phyloP scores from a whole-genome alignment of 495 filamentous ascomycete species.

The Cercophora scortea region DNA sequence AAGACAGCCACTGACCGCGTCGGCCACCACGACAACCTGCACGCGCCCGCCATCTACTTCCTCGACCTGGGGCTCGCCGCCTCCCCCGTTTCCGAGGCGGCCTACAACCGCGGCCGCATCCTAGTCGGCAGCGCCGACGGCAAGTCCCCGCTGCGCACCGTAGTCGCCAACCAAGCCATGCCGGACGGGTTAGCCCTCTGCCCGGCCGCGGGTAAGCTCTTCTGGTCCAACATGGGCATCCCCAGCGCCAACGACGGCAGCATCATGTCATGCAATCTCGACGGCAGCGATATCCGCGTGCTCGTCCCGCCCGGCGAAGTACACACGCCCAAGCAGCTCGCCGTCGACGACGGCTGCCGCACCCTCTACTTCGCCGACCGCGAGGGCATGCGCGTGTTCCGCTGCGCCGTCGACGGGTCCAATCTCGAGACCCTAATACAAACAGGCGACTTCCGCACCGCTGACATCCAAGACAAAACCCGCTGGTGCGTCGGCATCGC shows the following conservation, averaged over 20 bases:
- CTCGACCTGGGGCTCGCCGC: conserved; percentile 16
- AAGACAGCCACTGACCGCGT: conserved; percentile 10
- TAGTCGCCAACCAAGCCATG: conserved; percentile 15
- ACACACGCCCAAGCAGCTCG: conserved; percentile 50
- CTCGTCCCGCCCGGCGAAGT: conserved; percentile 28
- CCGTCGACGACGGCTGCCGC: conserved; percentile 17
- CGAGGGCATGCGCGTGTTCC: conserved; percentile 42
- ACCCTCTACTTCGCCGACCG: conserved; percentile 48
- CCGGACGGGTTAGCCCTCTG: conserved; percentile 44
- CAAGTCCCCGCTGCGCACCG: conserved; percentile 9
- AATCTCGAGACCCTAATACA: conserved; percentile 35
- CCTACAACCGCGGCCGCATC: conserved; percentile 14
- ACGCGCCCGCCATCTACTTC: conserved; percentile 15
- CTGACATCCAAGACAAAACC: conserved; percentile 21
- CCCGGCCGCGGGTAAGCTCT: conserved; percentile 26
- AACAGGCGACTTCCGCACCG: conserved; percentile 18
- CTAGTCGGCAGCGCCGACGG: conserved; percentile 20
- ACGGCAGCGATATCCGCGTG: conserved; percentile 28
- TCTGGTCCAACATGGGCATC: conserved; percentile 45
- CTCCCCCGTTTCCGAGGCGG: conserved; percentile 1
- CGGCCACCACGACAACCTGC: conserved; percentile 11
- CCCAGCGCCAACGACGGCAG: conserved; percentile 33
- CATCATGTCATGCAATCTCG: conserved; percentile 35
- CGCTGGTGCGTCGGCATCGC: conserved; percentile 49
- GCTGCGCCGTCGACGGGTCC: conserved; percentile 38